Base-by-base conservation (phyloP, 2,329 filamentous ascomycete species). In the Magnaporthiopsis rhizophila region DNA sequence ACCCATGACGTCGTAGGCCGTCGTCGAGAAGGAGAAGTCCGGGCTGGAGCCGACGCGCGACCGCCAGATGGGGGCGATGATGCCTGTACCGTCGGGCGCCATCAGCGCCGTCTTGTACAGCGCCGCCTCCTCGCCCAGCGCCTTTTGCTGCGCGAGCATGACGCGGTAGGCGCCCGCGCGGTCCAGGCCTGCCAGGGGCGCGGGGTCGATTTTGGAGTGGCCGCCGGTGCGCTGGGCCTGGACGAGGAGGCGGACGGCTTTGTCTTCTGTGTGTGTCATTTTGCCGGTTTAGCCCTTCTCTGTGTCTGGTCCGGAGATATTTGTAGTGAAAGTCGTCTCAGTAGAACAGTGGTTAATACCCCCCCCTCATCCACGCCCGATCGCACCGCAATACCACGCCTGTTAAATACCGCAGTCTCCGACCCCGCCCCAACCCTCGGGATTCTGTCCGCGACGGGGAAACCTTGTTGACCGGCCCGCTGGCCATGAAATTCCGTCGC, bases 31-130 rank as follows among this genome's bases (percentile, higher is more conserved):
- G 45, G 11, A 3, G 26, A 34, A 62, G 61, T 24, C 45, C 26
- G 61, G 53, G 61, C 61, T 62, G 21, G 32, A 28, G 26, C 61
- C 53, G 61, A 62, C 53, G 50, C 61, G 53, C 9, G 61, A 62
- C 28, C 34, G 32, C 45, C 50, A 62, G 61, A 62, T 62, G 21
- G 45, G 61, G 11, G 61, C 53, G n/a, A 50, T 50, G 24, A 58
- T 50, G 7, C 61, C 61, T 3, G 53, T 30, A 50, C 61, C 61
- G 28, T 62, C 53, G 38, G 61, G 61, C 12, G 9, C 24, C n/a
- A 34, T 28, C 8, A 62, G 50, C 24, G 34, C 21, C 18, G 45
- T 57, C 50, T 62, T 62, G 61, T 57, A 57, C 28, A 62, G 50
- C 13, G 12, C 61, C 3, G 28, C 53, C 61, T 62, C 45, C 61